Percentiles rank a stretch among this genome's conserved stretches.
Conservation (phyloP, 2,329 filamentous ascomycete species). For the Fusarium heterosporum region DNA sequence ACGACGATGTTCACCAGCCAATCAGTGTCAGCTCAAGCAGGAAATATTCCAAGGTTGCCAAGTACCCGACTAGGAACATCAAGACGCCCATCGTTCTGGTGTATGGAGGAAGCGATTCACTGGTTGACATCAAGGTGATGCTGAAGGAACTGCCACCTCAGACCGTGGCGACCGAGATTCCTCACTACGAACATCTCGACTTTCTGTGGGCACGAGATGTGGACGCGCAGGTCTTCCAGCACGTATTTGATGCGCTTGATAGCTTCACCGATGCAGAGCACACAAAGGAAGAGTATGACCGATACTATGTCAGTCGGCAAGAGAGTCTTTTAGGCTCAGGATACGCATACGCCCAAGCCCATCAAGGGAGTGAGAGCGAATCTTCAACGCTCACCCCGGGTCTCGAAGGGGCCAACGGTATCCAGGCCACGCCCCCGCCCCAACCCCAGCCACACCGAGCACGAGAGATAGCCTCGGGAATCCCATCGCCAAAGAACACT, state of each 20-base stretch:
- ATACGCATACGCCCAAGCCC: slow-evolving; percentile 42
- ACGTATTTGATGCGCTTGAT: slow-evolving; percentile 90
- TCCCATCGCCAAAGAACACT: slow-evolving; percentile 37
- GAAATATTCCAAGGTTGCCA: slow-evolving; percentile 95
- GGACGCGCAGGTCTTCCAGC: slow-evolving; percentile 84
- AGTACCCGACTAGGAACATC: slow-evolving; percentile 97
- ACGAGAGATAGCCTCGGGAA: slow-evolving; percentile 39
- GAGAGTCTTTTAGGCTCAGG: slow-evolving; percentile 61
- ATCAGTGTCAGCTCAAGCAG: slow-evolving; percentile 76
- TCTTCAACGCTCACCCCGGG: slow-evolving; percentile 49
- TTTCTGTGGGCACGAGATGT: slow-evolving; percentile 95
- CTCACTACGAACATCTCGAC: slow-evolving; percentile 96
- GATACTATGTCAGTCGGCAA: slow-evolving; percentile 65
- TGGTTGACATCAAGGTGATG: slow-evolving; percentile 96
- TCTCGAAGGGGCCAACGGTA: slow-evolving; percentile 31
- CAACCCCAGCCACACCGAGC: slow-evolving; percentile 48
- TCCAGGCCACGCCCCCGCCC: slow-evolving; percentile 15
- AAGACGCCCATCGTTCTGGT: slow-evolving; percentile 93
- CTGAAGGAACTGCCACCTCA: slow-evolving; percentile 85
- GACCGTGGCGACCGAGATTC: slow-evolving; percentile 87
- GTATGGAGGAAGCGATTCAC: slow-evolving; percentile 91
- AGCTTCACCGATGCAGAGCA: slow-evolving; percentile 71
- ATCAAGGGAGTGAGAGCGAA: slow-evolving; percentile 54
- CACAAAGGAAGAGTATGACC: slow-evolving; percentile 69
- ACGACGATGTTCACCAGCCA: slow-evolving; percentile 88